Base-by-base conservation (phyloP, 257 asterid genomes). In the Ophiorrhiza pumila region DNA sequence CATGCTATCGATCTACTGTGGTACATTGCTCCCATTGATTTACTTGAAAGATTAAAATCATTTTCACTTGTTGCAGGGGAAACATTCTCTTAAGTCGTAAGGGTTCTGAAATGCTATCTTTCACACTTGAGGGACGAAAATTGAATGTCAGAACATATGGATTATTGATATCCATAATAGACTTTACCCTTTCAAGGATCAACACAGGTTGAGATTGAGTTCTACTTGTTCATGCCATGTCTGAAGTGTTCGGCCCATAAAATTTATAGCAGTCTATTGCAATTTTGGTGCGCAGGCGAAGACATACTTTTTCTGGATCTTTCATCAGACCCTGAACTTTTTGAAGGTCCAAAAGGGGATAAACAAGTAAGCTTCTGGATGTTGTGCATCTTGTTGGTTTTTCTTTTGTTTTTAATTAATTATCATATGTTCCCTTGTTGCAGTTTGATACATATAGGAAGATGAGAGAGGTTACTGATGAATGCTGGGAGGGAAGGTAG, bases 401-500 rank as follows among this genome's bases (percentile, higher is more conserved):
- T 69, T 27, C 23, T 80, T 60, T 22, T 68, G 10, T 57, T 2
- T 31, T 73, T 73, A 12, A 55, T 32, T 46, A 46, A 68, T 62
- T 52, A 49, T 59, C 34, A 55, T 62, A 65, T 73, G 15, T 64
- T n/a, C 69, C 34, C 52, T 65, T 27, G 42, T 74, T 87, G 86
- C 95, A 95, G 99, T 87, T 87, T 8, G 97, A 95, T 64, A 87
- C 97, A 29, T 95, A 92, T 58, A 79, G 97, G 87, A 95, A 90
- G 87, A 95, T 95, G 99, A 87, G 86, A 83, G 88, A 87, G 43
- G 87, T 85, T 68, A 92, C 98, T 12, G 90, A 80, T 59, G 97
- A 95, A 57, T 88, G 85, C 85, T 95, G 98, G 99, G 96, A 95
- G 80, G 97, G 96, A 87, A 92, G 99, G 98, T 92, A 89, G 27